Evolutionary conservation across 257 asterid species (phyloP).

Genomic region (Capsicum rhomboideum): DNA sequence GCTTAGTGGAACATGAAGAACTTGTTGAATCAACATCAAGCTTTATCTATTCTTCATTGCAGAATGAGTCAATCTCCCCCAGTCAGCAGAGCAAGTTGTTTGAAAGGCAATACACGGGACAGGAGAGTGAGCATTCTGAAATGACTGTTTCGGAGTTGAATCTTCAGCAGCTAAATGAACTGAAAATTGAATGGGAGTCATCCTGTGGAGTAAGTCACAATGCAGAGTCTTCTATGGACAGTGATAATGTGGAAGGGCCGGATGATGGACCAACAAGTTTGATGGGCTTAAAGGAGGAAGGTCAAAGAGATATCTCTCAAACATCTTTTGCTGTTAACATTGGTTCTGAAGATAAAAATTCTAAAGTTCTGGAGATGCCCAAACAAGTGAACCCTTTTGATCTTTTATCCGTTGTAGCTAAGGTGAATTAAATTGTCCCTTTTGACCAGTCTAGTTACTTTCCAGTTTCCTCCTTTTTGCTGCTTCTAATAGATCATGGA

Average conservation of each 20-base stretch:
- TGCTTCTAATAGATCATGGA: background rate
- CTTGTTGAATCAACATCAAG: background rate
- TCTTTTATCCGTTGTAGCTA: constrained; percentile 12
- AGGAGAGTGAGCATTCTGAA: background rate
- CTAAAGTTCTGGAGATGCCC: constrained; percentile 3
- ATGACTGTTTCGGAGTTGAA: constrained; percentile 4
- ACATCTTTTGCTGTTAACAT: background rate
- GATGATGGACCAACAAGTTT: background rate
- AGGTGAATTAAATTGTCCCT: constrained; percentile 26
- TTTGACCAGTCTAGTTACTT: background rate
- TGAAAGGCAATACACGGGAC: background rate
- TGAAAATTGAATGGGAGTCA: constrained; percentile 11
- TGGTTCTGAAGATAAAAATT: background rate
- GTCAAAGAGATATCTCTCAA: constrained; percentile 8
- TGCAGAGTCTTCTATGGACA: constrained; percentile 7
- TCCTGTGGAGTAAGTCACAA: constrained; percentile 14
- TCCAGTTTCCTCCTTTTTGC: background rate
- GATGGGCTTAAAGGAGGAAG: background rate
- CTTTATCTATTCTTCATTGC: background rate
- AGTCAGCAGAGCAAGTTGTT: background rate
- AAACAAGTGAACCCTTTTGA: constrained; percentile 5
- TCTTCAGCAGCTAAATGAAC: constrained; percentile 7
- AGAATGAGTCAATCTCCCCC: background rate
- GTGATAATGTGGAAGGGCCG: constrained; percentile 7
- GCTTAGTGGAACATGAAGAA: background rate